Evolutionary conservation across 1,284 basidiomycete genomes (phyloP).

Genomic region (Leccinum variabile): DNA sequence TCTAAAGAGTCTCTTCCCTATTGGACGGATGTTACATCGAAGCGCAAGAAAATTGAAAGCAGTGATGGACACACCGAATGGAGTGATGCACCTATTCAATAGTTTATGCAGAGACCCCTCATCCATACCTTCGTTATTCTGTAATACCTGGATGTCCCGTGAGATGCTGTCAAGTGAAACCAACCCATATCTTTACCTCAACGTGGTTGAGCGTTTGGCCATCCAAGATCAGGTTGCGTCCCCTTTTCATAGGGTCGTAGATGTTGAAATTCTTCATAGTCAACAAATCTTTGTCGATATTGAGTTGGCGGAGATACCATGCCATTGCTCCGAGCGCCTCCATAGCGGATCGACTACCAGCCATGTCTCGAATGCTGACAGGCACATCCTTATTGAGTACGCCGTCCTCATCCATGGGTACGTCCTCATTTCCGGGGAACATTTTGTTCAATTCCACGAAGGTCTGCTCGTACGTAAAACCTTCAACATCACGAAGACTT

Average conservation of each 20-base stretch:
- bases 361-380: conserved; percentile 71
- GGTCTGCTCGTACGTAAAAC: conserved; percentile 73
- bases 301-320: conserved; percentile 90
- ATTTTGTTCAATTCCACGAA: conserved; percentile 68
- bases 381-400: conserved; percentile 60
- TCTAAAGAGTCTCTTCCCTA: conserved; percentile 89
- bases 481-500: conserved; percentile 79
- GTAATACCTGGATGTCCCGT: conserved; percentile 58
- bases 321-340: conserved; percentile 88
- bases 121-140: conserved; percentile 89
- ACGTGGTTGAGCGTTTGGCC: conserved; percentile 93
- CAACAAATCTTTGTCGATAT: conserved; percentile 91
- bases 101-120: conserved; percentile 86
- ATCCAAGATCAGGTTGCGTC: conserved; percentile 82
- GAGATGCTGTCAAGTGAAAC: conserved; percentile 8
- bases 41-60: conserved; percentile 8
- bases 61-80: conserved; percentile 64
- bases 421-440: conserved; percentile 54
- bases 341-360: conserved; percentile 65
- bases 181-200: conserved; percentile 56
- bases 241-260: conserved; percentile 86
- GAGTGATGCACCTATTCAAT: conserved; percentile 83
- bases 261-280: conserved; percentile 96
- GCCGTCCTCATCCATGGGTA: conserved; percentile 46
- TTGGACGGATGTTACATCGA: conserved; percentile 14